Conservation (phyloP, 495 filamentous ascomycete species). For the Terfezia boudieri region DNA sequence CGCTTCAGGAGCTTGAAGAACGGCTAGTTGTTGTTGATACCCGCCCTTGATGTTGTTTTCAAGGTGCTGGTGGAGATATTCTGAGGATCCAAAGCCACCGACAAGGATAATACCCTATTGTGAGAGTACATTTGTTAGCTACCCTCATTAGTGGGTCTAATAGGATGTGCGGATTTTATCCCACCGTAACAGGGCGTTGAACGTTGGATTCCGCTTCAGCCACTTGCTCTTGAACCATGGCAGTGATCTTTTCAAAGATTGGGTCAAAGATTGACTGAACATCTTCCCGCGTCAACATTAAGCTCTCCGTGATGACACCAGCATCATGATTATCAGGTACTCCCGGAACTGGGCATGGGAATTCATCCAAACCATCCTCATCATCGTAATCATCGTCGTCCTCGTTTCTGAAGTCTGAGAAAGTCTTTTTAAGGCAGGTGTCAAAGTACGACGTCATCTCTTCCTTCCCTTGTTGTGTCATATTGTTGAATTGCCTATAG, state of each 20-base stretch:
- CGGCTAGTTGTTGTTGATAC: not conserved
- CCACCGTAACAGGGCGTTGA: conserved; percentile 33
- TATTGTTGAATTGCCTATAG: conserved; percentile 21
- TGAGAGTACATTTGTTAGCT: not conserved
- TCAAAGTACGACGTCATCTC: conserved; percentile 46
- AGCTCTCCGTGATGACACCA: conserved; percentile 37
- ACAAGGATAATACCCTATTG: conserved; percentile 39
- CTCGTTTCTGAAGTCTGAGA: conserved; percentile 23
- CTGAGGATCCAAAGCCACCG: conserved; percentile 46
- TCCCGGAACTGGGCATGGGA: conserved; percentile 52
- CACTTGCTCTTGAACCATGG: conserved; percentile 38
- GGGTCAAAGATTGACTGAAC: conserved; percentile 44
- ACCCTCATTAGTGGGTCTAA: conserved; percentile 18
- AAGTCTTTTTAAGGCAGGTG: conserved; percentile 48
- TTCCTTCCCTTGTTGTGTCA: conserved; percentile 41
- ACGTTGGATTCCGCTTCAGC: conserved; percentile 35
- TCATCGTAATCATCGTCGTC: conserved; percentile 2
- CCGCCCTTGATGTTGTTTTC: conserved; percentile 37
- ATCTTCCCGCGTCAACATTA: conserved; percentile 35
- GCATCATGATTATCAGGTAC: conserved; percentile 42
- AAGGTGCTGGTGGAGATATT: conserved; percentile 42
- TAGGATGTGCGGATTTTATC: conserved; percentile 22
- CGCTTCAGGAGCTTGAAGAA: not conserved
- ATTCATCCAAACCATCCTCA: conserved; percentile 47
- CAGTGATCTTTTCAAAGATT: conserved; percentile 38